Conservation (phyloP, 2,329 filamentous ascomycete species). For the Aspergillus arachidicola region DNA sequence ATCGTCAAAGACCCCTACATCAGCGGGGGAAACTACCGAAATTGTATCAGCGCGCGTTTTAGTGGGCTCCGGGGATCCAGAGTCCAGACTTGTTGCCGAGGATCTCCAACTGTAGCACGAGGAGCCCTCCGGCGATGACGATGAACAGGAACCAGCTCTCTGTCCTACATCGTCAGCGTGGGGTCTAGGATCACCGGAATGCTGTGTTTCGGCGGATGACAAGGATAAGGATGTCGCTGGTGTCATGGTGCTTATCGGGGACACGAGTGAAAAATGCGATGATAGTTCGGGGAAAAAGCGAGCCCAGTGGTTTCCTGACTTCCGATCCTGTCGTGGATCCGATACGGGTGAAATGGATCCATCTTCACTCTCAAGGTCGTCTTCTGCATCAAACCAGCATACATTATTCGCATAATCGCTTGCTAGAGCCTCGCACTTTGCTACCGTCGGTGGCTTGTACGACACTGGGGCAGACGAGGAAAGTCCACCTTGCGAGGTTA, state of each 20-base stretch:
- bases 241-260: constrained; percentile 23
- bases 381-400: constrained; percentile 7
- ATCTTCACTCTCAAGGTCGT: constrained; percentile 11
- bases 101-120: constrained; percentile 41
- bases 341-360: constrained; percentile 30
- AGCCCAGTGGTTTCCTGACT: constrained; percentile 23
- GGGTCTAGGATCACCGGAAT: neutral
- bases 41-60: constrained; percentile 27
- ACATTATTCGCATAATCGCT: neutral
- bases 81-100: constrained; percentile 37
- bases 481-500: neutral
- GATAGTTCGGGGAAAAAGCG: constrained; percentile 36
- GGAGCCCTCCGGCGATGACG: constrained; percentile 31
- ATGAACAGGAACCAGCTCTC: constrained; percentile 14
- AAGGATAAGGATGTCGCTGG: constrained; percentile 8
- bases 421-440: neutral
- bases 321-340: constrained; percentile 16
- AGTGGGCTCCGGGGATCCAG: constrained; percentile 22
- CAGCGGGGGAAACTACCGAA: constrained; percentile 28
- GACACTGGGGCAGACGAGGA: constrained; percentile 2
- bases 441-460: neutral
- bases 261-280: constrained; percentile 29
- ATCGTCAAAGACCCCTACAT: constrained; percentile 40
- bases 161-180: constrained; percentile 2
- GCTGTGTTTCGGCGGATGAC: neutral